Base-by-base conservation (phyloP, 2,329 filamentous ascomycete species). In the Sarocladium oryzae region DNA sequence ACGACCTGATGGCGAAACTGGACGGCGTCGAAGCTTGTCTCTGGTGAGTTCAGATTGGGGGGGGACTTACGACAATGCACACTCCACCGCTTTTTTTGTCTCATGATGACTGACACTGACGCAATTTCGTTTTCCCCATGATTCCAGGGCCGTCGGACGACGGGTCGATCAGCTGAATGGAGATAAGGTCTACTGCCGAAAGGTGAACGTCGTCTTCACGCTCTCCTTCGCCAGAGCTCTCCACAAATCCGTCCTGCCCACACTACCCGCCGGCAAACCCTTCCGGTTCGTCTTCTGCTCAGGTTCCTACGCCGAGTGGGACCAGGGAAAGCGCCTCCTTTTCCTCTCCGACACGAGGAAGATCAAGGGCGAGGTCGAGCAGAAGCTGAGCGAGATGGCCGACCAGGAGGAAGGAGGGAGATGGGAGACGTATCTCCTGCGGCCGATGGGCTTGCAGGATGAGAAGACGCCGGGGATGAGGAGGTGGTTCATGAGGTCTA, bases 151-250 rank as follows among this genome's bases (percentile, higher is more conserved):
- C 10, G 66, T 74, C 52, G 68, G 70, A 32, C 66, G 65, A 37
- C 60, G 61, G 70, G 77, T 38, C 66, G 73, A 53, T 68, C 72
- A 68, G 26, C 71, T 77, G 56, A 76, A 68, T 21, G 67, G 67
- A 24, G 71, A 76, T 40, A 76, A 82, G 20, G 59, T 58, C 18
- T 57, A 61, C 28, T 65, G 63, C 21, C 64, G 63, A 51, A 73
- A 74, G 32, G 81, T 87, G 52, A 82, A 80, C 7, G 69, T 80
- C 50, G 75, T 81, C 53, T 84, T 81, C 60, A 73, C 84, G 1
- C 59, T 86, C 8, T 74, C 75, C 1, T 82, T 81, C 1, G 84
- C 82, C 0, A 74, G 73, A 52, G 76, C 78, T 8, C 81, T 87
- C 54, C 53, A 61, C 43, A 51, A 59, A 2, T 56, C 56, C 37